Base-by-base conservation (phyloP, 2,329 filamentous ascomycete genomes). In the Aspergillus ochraceus region DNA sequence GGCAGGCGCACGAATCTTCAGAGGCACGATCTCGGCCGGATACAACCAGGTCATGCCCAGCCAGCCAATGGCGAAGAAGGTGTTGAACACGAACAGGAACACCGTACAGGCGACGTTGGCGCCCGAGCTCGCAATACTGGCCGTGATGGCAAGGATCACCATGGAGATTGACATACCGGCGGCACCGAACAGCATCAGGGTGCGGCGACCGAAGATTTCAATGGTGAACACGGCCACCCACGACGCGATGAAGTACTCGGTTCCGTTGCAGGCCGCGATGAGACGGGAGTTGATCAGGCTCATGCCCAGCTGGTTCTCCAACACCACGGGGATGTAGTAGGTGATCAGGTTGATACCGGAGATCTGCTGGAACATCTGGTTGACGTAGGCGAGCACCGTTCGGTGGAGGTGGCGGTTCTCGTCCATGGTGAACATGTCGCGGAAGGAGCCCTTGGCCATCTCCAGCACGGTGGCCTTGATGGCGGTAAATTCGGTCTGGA, bases 161-260 rank as follows among this genome's bases (percentile, higher is more conserved):
- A 91, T 91, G 54, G 84, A 86, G 1, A 82, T 70, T 42, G 85
- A 86, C 78, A 88, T 87, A 0, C 86, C 86, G 36, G 84, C 76
- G 0, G 86, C 85, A 55, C 89, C 89, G 63, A 90, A 85, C 19
- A 92, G 76, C 88, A 92, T 91, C 61, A 92, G 82, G 68, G 85
- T 84, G 19, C 89, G 83, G 29, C 90, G 78, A 14, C 81, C 81
- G 55, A 82, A 72, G 54, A 75, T 77, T 64, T 84, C 81, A 59
- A 83, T 79, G 11, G 79, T 77, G 61, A 82, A 81, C 32, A 84
- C 76, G 2, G 81, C 77, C 24, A 84, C 69, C 70, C 77, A 78
- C 1, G 80, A 83, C 2, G 81, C 80, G 24, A 82, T 55, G 64
- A 84, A 84, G 68, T 84, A 84, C 60, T 83, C 81, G 0, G 81